Percentiles rank a stretch among this genome's conserved stretches.
phyloP scores from a whole-genome alignment of 2,329 filamentous ascomycete species.

The Aspergillus udagawae region DNA sequence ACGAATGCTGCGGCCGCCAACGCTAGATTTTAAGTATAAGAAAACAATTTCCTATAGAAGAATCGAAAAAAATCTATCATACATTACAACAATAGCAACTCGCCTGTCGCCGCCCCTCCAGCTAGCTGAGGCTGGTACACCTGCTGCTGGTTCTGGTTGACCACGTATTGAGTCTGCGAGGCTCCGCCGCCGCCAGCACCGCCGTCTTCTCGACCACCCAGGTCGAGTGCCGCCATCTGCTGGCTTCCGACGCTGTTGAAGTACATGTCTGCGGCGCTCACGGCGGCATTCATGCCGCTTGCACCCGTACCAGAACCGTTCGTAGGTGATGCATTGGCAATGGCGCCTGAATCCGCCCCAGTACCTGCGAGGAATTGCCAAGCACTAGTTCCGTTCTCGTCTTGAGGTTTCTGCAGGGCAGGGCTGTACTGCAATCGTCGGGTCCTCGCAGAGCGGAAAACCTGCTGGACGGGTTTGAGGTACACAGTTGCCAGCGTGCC shows the following conservation, averaged over 20 bases:
- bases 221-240: conserved; percentile 68
- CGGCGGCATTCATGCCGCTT: conserved; percentile 63
- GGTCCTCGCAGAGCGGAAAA: conserved; percentile 84
- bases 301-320: conserved; percentile 24
- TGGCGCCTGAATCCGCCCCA: conserved; percentile 17
- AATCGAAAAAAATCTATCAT: background rate
- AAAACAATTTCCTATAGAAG: background rate
- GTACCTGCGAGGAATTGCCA: conserved; percentile 18
- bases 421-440: conserved; percentile 76
- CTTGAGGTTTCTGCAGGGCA: conserved; percentile 69
- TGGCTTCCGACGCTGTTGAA: conserved; percentile 73
- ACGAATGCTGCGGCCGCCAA: background rate
- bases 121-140: conserved; percentile 66
- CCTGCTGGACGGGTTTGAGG: conserved; percentile 93
- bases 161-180: conserved; percentile 56
- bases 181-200: conserved; percentile 60
- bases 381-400: conserved; percentile 34
- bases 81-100: conserved; percentile 62
- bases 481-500: conserved; percentile 96
- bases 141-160: conserved; percentile 77
- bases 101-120: conserved; percentile 63
- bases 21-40: background rate
- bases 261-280: conserved; percentile 83
- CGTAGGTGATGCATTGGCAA: conserved; percentile 25
- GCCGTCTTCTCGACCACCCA: conserved; percentile 62